Evolutionary conservation across 768 basidiomycete species (phyloP), one percentile per base, ranked within the genome.

Genomic region (Termitomyces sp.): DNA sequence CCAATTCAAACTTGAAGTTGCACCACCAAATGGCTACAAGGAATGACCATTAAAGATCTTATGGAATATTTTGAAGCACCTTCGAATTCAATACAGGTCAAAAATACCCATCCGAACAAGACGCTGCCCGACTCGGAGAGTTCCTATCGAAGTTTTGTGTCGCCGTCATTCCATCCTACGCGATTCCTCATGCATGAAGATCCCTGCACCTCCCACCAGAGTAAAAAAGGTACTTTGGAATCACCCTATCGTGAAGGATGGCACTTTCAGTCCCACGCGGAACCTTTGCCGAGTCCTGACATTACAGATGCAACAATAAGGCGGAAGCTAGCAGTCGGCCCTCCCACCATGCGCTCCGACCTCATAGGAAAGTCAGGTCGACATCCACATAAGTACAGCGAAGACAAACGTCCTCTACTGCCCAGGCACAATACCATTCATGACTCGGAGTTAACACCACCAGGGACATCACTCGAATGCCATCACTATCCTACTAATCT

Each of bases 1-100:
- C n/a, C n/a, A n/a, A n/a, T n/a, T n/a, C n/a, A n/a, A n/a, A n/a
- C n/a, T n/a, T n/a, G n/a, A n/a, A n/a, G n/a, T n/a, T n/a, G n/a
- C n/a, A n/a, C n/a, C n/a, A n/a, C n/a, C n/a, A n/a, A n/a, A n/a
- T n/a, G n/a, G n/a, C n/a, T n/a, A n/a, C n/a, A 30, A 51, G 58
- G 49, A n/a, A 74, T 73, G 71, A 57, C 69, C 33, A 70, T 73
- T 51, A 72, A 75, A 66, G 72, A 74, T 39, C 67, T 74, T 48
- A 66, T 72, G 54, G 64, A 70, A 33, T 63, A 65, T 43, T 75
- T 69, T 58, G 74, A 76, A 57, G 60, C 67, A 33, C 56, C 52
- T 16, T 33, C n/a, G 7, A 36, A n/a, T n/a, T 33, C 24, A 40
- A n/a, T n/a, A n/a, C n/a, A 2, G 16, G 16, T 3, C 27, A 4